These are phyloP conservation scores for Alectoria sarmentosa DNA, from an alignment of 495 filamentous ascomycete species.

Conservation along the genomic window DNA sequence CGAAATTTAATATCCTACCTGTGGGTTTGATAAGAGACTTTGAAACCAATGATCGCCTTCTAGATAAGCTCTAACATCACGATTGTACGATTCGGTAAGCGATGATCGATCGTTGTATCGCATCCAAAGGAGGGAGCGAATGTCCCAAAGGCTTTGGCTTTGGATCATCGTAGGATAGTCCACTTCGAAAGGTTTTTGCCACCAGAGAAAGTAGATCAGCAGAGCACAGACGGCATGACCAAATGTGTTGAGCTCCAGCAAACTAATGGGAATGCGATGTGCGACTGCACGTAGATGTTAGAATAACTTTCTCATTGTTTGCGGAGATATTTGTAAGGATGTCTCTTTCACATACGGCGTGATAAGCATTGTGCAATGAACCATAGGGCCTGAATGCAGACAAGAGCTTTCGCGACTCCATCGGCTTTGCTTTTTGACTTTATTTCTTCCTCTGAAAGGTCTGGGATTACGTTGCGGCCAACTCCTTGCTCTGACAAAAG, in stretches of 20 bases:
- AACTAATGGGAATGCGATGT: constrained; percentile 19
- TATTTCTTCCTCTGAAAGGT: constrained; percentile 13
- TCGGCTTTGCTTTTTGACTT: constrained; percentile 17
- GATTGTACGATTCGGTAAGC: neutral
- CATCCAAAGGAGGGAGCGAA: neutral
- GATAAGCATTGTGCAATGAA: constrained; percentile 16
- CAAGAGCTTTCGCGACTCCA: constrained; percentile 5
- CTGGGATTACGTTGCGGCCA: constrained; percentile 1
- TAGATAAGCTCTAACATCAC: neutral
- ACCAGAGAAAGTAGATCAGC: constrained; percentile 17
- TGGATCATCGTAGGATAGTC: too few species aligned
- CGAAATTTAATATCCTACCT: neutral
- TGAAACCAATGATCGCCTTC: neutral
- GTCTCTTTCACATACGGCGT: neutral
- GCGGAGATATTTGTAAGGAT: neutral
- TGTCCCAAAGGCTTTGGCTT: too few species aligned
- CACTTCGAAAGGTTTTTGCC: constrained; percentile 19
- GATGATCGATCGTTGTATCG: neutral
- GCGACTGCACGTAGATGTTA: constrained; percentile 6
- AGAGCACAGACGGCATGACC: constrained; percentile 14
- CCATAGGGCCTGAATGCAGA: constrained; percentile 14
- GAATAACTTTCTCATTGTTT: neutral
- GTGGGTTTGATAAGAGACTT: neutral
- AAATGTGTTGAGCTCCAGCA: constrained; percentile 20
- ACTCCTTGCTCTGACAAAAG: neutral